Conservation (phyloP, 495 filamentous ascomycete species). For the Tuber melanosporum region DNA sequence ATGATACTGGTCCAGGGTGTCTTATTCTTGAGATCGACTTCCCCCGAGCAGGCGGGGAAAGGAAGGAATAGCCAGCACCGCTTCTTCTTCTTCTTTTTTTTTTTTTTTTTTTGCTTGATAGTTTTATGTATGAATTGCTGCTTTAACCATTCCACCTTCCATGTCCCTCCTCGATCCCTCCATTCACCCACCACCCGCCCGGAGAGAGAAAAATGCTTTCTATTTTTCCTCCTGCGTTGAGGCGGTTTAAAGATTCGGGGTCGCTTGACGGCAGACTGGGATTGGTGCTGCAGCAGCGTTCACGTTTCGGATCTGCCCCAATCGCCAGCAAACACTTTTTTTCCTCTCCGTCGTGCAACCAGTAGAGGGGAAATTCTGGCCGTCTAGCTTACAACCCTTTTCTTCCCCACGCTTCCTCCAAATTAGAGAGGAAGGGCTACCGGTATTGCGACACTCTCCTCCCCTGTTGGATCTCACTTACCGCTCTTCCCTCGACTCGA, state of each 20-base stretch:
- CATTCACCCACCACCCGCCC: constrained; percentile 19
- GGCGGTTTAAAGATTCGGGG: constrained; percentile 31
- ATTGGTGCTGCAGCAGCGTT: constrained; percentile 37
- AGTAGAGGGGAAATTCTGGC: not conserved
- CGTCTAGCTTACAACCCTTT: not conserved
- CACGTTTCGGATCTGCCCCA: constrained; percentile 35
- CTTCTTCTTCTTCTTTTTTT: constrained; percentile 4
- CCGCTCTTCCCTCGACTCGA: not conserved
- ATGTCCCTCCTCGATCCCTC: constrained; percentile 1
- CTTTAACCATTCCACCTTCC: not conserved
- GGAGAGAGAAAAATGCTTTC: constrained; percentile 15
- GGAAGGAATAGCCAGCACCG: constrained; percentile 31
- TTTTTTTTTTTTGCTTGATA: constrained; percentile 3
- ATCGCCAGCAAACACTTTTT: constrained; percentile 38
- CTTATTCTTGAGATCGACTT: constrained; percentile 8
- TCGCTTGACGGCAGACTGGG: constrained; percentile 35
- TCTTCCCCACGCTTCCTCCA: not conserved
- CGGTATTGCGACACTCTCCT: not conserved
- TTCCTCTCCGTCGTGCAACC: constrained; percentile 22
- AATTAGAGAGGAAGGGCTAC: not conserved
- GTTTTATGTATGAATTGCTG: constrained; percentile 1
- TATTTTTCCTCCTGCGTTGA: constrained; percentile 21
- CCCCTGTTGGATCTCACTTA: not conserved
- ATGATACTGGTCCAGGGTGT: not conserved
- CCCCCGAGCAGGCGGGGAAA: constrained; percentile 7